These are phyloP conservation scores for Flaveria trinervia DNA, from an alignment of 129 eudicot species.

Conservation along the genomic window DNA sequence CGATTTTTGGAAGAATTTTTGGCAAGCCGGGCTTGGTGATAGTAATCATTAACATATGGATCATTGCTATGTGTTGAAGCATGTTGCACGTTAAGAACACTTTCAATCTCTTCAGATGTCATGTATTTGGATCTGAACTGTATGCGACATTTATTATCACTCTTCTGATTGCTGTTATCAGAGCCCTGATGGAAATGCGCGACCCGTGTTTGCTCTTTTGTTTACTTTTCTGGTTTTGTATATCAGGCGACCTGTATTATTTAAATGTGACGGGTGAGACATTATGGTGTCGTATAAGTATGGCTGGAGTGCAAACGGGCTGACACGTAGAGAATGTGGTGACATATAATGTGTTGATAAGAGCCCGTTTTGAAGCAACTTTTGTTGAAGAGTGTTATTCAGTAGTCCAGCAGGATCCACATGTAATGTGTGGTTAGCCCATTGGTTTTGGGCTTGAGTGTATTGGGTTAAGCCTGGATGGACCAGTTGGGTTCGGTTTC, in stretches of 20 bases:
- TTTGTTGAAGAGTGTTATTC: slow-evolving; percentile 63
- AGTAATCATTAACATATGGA: slow-evolving; percentile 86
- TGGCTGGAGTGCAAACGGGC: slow-evolving; percentile 59
- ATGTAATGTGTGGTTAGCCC: slow-evolving; percentile 63
- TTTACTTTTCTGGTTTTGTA: slow-evolving; percentile 55
- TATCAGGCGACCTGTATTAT: slow-evolving; percentile 54
- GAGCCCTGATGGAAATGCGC: slow-evolving; percentile 69
- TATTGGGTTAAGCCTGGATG: slow-evolving; percentile 49
- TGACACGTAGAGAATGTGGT: slow-evolving; percentile 54
- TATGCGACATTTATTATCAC: slow-evolving; percentile 42
- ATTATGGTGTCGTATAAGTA: slow-evolving; percentile 58
- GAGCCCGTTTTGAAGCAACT: slow-evolving; percentile 56
- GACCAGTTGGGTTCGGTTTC: slow-evolving; percentile 48
- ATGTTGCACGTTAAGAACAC: slow-evolving; percentile 85
- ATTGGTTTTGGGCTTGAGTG: slow-evolving; percentile 53
- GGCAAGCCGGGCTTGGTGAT: slow-evolving; percentile 83
- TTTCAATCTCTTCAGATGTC: slow-evolving; percentile 88
- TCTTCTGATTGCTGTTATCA: slow-evolving; percentile 61
- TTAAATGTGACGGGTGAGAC: slow-evolving; percentile 57
- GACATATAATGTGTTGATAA: slow-evolving; percentile 55
- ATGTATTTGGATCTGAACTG: slow-evolving; percentile 85
- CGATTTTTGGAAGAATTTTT: slow-evolving; percentile 64
- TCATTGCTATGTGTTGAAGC: slow-evolving; percentile 85
- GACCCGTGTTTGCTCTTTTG: slow-evolving; percentile 55
- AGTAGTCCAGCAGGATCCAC: slow-evolving; percentile 64